Conservation (phyloP, 257 asterid species). For the Buddleja alternifolia region DNA sequence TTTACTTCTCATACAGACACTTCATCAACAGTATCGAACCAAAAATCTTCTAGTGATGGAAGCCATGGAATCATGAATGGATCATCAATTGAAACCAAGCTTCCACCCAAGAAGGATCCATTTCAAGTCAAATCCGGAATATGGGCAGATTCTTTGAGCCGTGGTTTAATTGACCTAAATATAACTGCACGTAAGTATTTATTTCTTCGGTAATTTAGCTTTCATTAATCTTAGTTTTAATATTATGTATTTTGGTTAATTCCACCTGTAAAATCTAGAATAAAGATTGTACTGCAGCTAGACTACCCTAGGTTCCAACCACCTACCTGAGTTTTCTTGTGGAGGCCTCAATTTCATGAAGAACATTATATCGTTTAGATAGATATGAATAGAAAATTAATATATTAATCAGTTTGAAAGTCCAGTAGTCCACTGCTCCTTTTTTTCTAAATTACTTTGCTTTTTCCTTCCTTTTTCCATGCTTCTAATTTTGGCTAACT, state of each 20-base stretch:
- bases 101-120: constrained; percentile 49
- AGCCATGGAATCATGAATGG: constrained; percentile 43
- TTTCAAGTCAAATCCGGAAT: constrained; percentile 95
- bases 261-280: background rate
- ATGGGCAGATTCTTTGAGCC: constrained; percentile 98
- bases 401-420: too few relatives aligned
- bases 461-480: too few relatives aligned
- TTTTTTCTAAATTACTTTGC: too few relatives aligned
- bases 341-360: background rate
- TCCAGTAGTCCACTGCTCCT: too few relatives aligned
- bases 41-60: constrained; percentile 42
- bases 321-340: background rate
- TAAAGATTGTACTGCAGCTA: too few relatives aligned
- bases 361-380: too few relatives aligned
- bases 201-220: constrained; percentile 11
- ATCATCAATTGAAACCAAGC: constrained; percentile 40
- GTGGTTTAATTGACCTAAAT: constrained; percentile 88
- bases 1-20: constrained; percentile 57
- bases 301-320: background rate
- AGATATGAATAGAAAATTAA: too few relatives aligned
- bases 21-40: constrained; percentile 35
- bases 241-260: background rate
- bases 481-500: too few relatives aligned
- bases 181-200: constrained; percentile 90
- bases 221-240: background rate